A percentile compares a stretch with the other conserved stretches of the same genome.
These are phyloP conservation scores for Aspergillus campestris DNA, from an alignment of 495 filamentous ascomycete genomes.

Conservation along the genomic window DNA sequence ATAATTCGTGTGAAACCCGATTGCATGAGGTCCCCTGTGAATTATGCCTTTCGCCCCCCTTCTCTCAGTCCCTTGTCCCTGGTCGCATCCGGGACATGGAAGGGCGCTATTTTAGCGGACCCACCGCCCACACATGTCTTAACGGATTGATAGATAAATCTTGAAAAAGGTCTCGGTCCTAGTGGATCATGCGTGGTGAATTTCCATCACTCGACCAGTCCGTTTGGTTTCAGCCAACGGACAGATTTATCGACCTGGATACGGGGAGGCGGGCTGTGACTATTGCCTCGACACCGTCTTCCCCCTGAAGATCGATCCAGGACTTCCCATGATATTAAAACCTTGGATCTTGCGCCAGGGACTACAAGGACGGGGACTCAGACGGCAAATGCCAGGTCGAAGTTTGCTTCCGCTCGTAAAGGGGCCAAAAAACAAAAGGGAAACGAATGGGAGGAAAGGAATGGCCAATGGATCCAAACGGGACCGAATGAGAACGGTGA, in stretches of 20 bases:
- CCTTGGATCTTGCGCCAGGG: too few species aligned
- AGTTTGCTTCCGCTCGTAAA: too few species aligned
- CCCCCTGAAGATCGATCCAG: too few species aligned
- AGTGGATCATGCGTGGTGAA: conserved; percentile 4
- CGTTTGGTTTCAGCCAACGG: not conserved
- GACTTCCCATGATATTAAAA: too few species aligned
- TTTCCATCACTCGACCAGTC: not conserved
- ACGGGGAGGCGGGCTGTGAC: not conserved
- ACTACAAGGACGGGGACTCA: too few species aligned
- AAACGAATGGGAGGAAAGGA: not conserved
- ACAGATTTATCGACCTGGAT: not conserved
- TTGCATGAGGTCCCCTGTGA: not conserved
- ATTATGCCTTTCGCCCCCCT: not conserved
- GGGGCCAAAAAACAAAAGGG: too few species aligned
- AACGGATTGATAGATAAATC: conserved; percentile 13
- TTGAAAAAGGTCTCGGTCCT: conserved; percentile 1
- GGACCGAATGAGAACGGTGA: not conserved
- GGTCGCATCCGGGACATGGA: conserved; percentile 2
- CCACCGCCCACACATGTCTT: conserved; percentile 1
- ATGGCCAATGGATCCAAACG: not conserved
- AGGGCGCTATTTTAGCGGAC: conserved; percentile 3
- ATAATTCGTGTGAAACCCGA: conserved; percentile 1
- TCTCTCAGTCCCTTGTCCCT: too few species aligned
- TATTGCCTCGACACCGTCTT: too few species aligned
- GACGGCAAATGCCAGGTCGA: too few species aligned